phyloP scores from a whole-genome alignment of 495 filamentous ascomycete species.

The Lasiosphaeria miniovina region DNA sequence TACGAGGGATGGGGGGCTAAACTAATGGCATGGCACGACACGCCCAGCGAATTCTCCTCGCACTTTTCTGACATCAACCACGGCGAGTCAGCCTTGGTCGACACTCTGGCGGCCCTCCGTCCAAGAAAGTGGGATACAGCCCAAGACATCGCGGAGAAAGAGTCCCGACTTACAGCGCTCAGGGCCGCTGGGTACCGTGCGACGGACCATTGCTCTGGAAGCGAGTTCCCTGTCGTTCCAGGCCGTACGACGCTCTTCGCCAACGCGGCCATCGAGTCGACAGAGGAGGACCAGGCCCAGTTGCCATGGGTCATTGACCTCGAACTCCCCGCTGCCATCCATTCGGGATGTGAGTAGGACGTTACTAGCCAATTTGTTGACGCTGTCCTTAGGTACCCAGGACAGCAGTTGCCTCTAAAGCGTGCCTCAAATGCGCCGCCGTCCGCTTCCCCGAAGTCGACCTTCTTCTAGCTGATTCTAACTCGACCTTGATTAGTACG shows the following conservation, averaged over 20 bases:
- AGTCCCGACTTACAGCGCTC: not conserved
- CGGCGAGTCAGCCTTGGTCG: constrained; percentile 34
- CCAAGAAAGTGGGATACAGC: constrained; percentile 13
- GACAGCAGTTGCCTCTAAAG: too few species aligned
- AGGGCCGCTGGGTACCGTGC: constrained; percentile 12
- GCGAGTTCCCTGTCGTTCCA: constrained; percentile 36
- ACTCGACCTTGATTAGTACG: too few species aligned
- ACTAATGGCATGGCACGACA: constrained; percentile 51
- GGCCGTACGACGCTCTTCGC: constrained; percentile 67
- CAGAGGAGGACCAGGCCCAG: constrained; percentile 38
- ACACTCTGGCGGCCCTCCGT: constrained; percentile 40
- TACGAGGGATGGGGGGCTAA: constrained; percentile 71
- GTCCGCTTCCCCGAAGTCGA: too few species aligned
- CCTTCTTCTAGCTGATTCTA: too few species aligned
- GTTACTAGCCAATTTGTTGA: too few species aligned
- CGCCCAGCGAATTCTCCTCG: constrained; percentile 18
- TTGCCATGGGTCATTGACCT: constrained; percentile 64
- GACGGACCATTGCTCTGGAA: constrained; percentile 34
- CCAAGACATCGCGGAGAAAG: constrained; percentile 10
- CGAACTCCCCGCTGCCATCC: constrained; percentile 41
- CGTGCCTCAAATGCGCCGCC: too few species aligned
- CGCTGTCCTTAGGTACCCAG: too few species aligned
- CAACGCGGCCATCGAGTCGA: constrained; percentile 59
- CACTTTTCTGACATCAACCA: constrained; percentile 38
- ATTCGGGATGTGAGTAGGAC: too few species aligned